These are phyloP conservation scores for Schizosaccharomyces octosporus DNA, from an alignment of 805 yeast genomes.

Conservation along the genomic window DNA sequence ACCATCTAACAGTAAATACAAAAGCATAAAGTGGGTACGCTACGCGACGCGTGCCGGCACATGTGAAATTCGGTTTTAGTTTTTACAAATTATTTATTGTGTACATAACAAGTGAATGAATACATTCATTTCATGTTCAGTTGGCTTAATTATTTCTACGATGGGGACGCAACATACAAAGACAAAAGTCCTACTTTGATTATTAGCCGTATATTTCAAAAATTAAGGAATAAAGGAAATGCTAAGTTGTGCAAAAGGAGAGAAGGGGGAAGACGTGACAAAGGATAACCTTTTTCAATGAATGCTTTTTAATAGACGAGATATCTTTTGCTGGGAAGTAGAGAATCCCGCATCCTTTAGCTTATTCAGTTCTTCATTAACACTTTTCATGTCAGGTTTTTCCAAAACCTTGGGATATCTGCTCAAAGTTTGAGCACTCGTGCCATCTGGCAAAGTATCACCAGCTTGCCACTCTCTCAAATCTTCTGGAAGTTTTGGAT, in stretches of 20 bases:
- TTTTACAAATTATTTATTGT: neutral
- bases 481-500: conserved; percentile 43
- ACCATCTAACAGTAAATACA: conserved; percentile 24
- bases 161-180: no score
- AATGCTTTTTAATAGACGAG: neutral
- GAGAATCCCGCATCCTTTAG: neutral
- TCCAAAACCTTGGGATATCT: neutral
- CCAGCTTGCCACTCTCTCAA: conserved; percentile 8
- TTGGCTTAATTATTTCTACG: neutral
- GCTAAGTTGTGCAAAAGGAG: no score
- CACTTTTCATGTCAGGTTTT: neutral
- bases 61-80: conserved; percentile 49
- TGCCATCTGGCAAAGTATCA: conserved; percentile 11
- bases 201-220: no score
- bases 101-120: neutral
- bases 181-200: neutral
- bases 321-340: neutral
- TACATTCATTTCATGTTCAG: no score
- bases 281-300: neutral
- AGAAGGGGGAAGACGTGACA: no score
- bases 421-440: neutral
- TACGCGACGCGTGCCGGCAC: conserved; percentile 55
- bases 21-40: conserved; percentile 69
- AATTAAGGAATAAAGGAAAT: no score
- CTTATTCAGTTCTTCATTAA: neutral